These are phyloP conservation scores for Pneumocystis sp. DNA, from an alignment of 1,139 yeast genomes.

Conservation along the genomic window DNA sequence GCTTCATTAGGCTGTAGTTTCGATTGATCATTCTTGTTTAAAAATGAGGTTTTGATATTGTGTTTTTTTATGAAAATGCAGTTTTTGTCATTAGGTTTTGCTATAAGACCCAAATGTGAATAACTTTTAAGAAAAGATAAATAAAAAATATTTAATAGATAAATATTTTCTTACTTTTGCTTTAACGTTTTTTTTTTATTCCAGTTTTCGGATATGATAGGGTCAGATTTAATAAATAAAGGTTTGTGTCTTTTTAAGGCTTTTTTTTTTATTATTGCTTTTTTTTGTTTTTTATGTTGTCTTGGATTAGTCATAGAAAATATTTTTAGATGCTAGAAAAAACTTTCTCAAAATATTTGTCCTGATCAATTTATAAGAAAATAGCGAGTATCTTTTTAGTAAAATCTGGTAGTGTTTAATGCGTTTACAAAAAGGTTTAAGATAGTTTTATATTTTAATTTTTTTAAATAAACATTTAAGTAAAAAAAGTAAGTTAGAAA, in stretches of 20 bases:
- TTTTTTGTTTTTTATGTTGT: not conserved
- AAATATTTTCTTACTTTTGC: not conserved
- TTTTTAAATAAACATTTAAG: too few species aligned
- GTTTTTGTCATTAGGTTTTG: not conserved
- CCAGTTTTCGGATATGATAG: not conserved
- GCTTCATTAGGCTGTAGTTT: slow-evolving; percentile 56
- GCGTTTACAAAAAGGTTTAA: not conserved
- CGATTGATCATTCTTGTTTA: not conserved
- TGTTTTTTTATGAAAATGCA: not conserved
- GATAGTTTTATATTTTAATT: not conserved
- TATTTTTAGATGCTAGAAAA: not conserved
- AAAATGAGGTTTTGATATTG: not conserved
- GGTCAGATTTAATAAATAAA: not conserved
- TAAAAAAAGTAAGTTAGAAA: too few species aligned
- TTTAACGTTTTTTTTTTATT: not conserved
- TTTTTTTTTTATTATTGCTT: not conserved
- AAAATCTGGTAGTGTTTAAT: too few species aligned
- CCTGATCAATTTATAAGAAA: too few species aligned
- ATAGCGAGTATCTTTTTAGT: too few species aligned
- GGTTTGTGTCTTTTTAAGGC: not conserved
- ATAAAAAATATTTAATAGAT: not conserved
- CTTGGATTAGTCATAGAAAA: not conserved
- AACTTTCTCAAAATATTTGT: not conserved
- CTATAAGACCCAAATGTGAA: not conserved
- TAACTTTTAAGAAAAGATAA: not conserved